These are phyloP conservation scores for Botrytis deweyae DNA, from an alignment of 2,329 filamentous ascomycete genomes.

Conservation along the genomic window DNA sequence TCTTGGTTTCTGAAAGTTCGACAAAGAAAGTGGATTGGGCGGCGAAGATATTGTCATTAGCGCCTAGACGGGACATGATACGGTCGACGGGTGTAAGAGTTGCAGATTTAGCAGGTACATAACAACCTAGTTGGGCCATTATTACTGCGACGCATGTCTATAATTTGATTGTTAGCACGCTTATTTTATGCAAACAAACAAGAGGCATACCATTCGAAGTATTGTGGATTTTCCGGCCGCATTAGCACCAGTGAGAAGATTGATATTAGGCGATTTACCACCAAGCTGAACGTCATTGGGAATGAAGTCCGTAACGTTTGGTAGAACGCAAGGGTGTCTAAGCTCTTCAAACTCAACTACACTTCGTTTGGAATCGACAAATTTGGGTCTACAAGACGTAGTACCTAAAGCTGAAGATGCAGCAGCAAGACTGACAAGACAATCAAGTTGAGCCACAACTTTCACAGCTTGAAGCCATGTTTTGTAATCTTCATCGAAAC, in stretches of 20 bases:
- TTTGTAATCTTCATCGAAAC: slow-evolving; percentile 84
- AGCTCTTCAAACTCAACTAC: slow-evolving; percentile 90
- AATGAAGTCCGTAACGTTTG: slow-evolving; percentile 89
- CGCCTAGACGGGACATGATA: slow-evolving; percentile 97
- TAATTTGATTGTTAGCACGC: slow-evolving; percentile 24
- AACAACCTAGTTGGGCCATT: slow-evolving; percentile 94
- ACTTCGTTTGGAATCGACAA: slow-evolving; percentile 80
- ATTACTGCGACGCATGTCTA: slow-evolving; percentile 94
- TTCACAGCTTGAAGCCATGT: slow-evolving; percentile 88
- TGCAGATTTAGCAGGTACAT: slow-evolving; percentile 80
- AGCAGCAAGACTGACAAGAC: slow-evolving; percentile 87
- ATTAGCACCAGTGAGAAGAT: slow-evolving; percentile 90
- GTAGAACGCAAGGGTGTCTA: slow-evolving; percentile 91
- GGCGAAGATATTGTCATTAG: slow-evolving; percentile 98
- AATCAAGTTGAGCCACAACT: slow-evolving; percentile 89
- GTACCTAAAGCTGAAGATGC: slow-evolving; percentile 80
- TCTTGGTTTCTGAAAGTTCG: slow-evolving; percentile 95
- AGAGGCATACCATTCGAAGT: slow-evolving; percentile 74
- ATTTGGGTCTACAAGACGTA: slow-evolving; percentile 84
- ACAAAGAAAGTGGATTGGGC: slow-evolving; percentile 98
- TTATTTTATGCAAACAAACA: neutral
- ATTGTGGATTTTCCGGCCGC: slow-evolving; percentile 97
- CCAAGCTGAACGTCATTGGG: slow-evolving; percentile 91
- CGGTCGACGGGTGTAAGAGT: slow-evolving; percentile 87
- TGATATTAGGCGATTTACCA: slow-evolving; percentile 78